Base-by-base conservation (phyloP, 2,329 filamentous ascomycete species). In the Penicillium sclerotigenum region DNA sequence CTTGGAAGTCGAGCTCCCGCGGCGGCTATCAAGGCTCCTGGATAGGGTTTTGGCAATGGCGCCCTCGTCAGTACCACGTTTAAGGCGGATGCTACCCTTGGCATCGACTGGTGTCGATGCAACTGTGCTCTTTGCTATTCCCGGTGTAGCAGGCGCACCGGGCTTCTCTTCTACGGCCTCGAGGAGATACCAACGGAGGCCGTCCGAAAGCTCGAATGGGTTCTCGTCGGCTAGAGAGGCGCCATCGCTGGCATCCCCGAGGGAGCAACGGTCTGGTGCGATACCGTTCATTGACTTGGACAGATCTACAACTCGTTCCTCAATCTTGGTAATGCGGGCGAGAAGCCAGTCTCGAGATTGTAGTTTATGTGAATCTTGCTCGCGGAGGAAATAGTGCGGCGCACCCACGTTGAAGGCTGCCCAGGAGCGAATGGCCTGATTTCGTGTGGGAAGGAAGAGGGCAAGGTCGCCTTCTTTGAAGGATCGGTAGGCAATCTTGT, bases 391-490 rank as follows among this genome's bases (percentile, higher is more conserved):
- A 77, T 94, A 97, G 72, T 99, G 94, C 9, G 94, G 94, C 58
- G 93, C 96, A 1, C 92, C 93, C 31, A 99, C 90, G 67, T 99
- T 99, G 81, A 99, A 99, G 0, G 94, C 94, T 5, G 94, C 94
- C 94, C 94, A 99, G 0, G 94, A 93, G 16, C 93, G 89, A 5
- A 91, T 94, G 36, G 89, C 90, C 74, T 97, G 92, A 70, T 97
- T 97, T 34, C 93, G 83, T 0, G 94, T 99, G 0, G 94, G 94
- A 38, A 99, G 77, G 77, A 99, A 99, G 2, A 99, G 77, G 13
- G 93, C 94, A 14, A 99, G 81, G 69, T 99, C 94, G 8, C 94
- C 93, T 73, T 97, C 92, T 70, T 97, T 97, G 79, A 99, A 99
- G 48, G 93, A 87, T 58, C 88, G 88, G 71, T 94, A 97, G 2